Percentiles rank a stretch among this genome's conserved stretches.
These are phyloP conservation scores for Boletus sp. DNA, from an alignment of 1,284 basidiomycete genomes.

Conservation along the genomic window DNA sequence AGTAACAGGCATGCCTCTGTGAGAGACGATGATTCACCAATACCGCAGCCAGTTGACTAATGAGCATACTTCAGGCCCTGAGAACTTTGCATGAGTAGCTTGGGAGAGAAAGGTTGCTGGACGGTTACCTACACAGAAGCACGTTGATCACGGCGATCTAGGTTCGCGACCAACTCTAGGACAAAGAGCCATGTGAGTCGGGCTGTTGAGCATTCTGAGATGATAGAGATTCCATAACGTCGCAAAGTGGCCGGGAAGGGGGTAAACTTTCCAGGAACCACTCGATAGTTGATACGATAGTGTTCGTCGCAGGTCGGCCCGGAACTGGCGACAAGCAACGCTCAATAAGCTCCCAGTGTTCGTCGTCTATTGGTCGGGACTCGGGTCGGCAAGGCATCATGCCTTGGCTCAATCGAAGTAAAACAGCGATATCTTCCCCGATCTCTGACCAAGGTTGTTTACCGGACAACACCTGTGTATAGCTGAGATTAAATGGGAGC, in stretches of 20 bases:
- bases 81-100: no score
- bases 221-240: neutral
- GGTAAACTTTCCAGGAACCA: neutral
- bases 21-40: no score
- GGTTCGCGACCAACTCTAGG: neutral
- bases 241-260: neutral
- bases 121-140: neutral
- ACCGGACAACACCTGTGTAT: conserved; percentile 13
- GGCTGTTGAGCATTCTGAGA: neutral
- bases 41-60: no score
- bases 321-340: neutral
- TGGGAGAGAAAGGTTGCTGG: no score
- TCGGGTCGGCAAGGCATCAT: neutral
- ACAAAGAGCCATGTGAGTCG: neutral
- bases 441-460: conserved; percentile 15
- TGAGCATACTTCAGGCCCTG: no score
- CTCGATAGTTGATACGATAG: neutral
- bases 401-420: neutral
- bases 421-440: neutral
- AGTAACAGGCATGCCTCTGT: no score
- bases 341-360: conserved; percentile 12
- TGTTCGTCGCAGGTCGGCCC: neutral
- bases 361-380: neutral
- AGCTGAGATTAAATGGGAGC: conserved; percentile 1
- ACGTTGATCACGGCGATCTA: no score